These are phyloP conservation scores for Piedraia hortae DNA, from an alignment of 2,329 filamentous ascomycete species.

Conservation along the genomic window DNA sequence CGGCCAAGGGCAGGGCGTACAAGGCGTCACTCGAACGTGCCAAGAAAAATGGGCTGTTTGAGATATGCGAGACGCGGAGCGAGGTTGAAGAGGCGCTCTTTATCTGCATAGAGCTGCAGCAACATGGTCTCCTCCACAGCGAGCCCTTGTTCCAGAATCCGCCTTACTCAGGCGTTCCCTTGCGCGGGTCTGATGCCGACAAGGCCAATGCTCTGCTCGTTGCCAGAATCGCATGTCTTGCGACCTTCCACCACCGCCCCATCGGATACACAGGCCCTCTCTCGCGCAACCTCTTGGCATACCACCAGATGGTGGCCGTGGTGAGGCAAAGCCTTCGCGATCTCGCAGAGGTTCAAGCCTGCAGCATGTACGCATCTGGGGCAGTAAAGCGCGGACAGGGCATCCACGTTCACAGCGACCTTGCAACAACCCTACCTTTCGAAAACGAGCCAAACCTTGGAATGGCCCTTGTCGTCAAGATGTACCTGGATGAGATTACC, in stretches of 20 bases:
- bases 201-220: conserved; percentile 55
- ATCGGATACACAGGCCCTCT: conserved; percentile 88
- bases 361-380: conserved; percentile 53
- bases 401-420: conserved; percentile 26
- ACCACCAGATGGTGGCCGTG: conserved; percentile 55
- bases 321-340: conserved; percentile 59
- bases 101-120: conserved; percentile 61
- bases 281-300: conserved; percentile 67
- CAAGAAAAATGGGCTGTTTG: conserved; percentile 15
- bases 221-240: conserved; percentile 59
- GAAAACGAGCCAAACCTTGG: conserved; percentile 42
- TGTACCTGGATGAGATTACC: conserved; percentile 49
- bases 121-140: conserved; percentile 49
- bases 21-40: conserved; percentile 22
- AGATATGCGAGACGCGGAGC: conserved; percentile 23
- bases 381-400: conserved; percentile 38
- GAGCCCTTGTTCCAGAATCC: conserved; percentile 29
- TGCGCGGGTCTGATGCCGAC: conserved; percentile 36
- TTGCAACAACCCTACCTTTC: conserved; percentile 45
- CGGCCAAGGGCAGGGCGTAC: conserved; percentile 58
- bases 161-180: conserved; percentile 28
- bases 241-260: conserved; percentile 52
- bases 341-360: conserved; percentile 55
- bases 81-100: conserved; percentile 52
- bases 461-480: conserved; percentile 54